These are phyloP conservation scores for Phytophthora megakarya DNA, from an alignment of 352 stramenopile species.

Conservation along the genomic window DNA sequence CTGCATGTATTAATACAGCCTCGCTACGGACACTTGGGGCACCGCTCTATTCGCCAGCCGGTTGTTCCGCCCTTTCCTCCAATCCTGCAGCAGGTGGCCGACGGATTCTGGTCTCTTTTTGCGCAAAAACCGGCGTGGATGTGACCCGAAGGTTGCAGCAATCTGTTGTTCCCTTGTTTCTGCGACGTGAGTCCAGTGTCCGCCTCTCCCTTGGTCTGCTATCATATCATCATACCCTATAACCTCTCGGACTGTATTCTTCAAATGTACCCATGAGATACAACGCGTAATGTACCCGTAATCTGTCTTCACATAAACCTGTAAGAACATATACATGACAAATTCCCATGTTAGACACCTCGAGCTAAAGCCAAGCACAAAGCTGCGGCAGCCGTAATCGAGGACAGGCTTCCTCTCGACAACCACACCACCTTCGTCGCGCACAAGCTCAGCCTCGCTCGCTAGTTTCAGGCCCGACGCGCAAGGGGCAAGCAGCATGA, in stretches of 20 bases:
- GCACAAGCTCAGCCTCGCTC: neutral
- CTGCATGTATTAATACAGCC: neutral
- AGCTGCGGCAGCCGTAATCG: constrained; percentile 35
- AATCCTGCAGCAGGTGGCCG: constrained; percentile 21
- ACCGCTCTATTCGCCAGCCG: neutral
- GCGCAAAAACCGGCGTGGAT: constrained; percentile 9
- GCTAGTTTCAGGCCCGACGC: constrained; percentile 16
- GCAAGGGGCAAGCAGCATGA: constrained; percentile 33
- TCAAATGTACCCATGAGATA: neutral
- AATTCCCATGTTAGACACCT: neutral
- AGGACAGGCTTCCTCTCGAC: constrained; percentile 33
- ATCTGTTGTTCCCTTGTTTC: constrained; percentile 38
- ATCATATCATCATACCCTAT: no score
- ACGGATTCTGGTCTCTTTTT: constrained; percentile 24
- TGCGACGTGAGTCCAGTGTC: constrained; percentile 31
- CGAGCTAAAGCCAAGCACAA: constrained; percentile 21
- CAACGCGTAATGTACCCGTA: neutral
- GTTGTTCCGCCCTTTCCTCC: constrained; percentile 38
- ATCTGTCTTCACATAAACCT: neutral
- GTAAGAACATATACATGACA: neutral
- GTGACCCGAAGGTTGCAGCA: constrained; percentile 25
- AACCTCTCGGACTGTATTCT: neutral
- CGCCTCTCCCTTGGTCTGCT: constrained; percentile 25
- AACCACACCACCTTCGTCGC: constrained; percentile 32
- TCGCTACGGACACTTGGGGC: constrained; percentile 7